Evolutionary conservation across 305 asterid genomes (phyloP).

Genomic region (Solanum hybrid): DNA sequence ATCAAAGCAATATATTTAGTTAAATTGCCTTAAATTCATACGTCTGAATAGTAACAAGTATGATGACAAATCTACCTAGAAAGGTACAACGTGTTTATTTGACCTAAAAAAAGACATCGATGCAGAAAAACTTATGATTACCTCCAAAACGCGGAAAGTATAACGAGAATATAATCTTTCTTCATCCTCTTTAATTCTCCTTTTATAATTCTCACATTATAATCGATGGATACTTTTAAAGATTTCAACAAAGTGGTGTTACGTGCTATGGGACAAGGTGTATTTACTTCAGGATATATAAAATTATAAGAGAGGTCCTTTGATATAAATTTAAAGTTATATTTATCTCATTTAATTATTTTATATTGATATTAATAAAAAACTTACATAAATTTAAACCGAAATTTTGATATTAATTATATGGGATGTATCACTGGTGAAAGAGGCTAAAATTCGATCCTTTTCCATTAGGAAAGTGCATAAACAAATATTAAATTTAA

Average conservation of each 20-base stretch:
- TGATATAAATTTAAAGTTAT: background rate
- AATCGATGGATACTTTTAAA: too few relatives aligned
- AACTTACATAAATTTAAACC: background rate
- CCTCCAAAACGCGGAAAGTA: background rate
- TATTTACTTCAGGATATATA: background rate
- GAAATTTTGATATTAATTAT: background rate
- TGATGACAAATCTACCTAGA: background rate
- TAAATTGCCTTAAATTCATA: background rate
- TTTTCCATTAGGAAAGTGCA: background rate
- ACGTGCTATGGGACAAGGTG: background rate
- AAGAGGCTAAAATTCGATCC: background rate
- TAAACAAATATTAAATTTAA: background rate
- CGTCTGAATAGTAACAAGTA: background rate
- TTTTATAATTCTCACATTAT: background rate
- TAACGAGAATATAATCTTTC: background rate
- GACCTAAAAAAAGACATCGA: background rate
- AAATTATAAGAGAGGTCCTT: background rate
- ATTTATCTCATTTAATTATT: background rate
- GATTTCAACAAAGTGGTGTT: too few relatives aligned
- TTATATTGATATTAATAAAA: background rate
- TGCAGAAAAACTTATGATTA: background rate
- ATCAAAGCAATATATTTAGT: background rate
- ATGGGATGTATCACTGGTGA: background rate
- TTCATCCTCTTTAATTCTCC: background rate
- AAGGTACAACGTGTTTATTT: background rate